These are phyloP conservation scores for Musa balbisiana DNA, from an alignment of 202 grass and related monocot species.

Conservation along the genomic window DNA sequence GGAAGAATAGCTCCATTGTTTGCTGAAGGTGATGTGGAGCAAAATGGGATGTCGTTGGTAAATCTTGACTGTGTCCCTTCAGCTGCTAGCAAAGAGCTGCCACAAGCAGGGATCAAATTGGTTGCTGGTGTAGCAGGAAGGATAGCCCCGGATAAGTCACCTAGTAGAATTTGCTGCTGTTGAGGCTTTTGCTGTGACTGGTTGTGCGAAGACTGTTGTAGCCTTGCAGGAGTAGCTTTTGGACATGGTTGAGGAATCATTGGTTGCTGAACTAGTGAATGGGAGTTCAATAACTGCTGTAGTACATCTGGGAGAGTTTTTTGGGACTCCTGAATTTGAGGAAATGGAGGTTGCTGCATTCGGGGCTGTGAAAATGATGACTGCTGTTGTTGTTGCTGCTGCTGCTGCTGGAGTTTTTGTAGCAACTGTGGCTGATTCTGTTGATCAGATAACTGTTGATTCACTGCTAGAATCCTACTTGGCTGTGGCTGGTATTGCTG, in stretches of 20 bases:
- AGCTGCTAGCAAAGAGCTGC: conserved; percentile 32
- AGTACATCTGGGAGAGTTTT: conserved; percentile 44
- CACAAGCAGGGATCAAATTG: conserved; percentile 29
- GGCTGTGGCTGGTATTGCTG: conserved; percentile 35
- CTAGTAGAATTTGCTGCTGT: conserved; percentile 30
- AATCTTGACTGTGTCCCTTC: conserved; percentile 29
- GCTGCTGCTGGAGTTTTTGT: conserved; percentile 49
- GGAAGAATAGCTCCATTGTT: conserved; percentile 40
- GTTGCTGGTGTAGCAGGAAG: conserved; percentile 32
- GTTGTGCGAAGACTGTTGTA: conserved; percentile 27
- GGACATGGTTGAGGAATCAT: conserved; percentile 24
- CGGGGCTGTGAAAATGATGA: background rate
- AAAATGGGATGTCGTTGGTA: conserved; percentile 38
- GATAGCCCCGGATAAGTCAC: conserved; percentile 23
- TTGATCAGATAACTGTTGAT: conserved; percentile 40
- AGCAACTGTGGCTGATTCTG: conserved; percentile 61
- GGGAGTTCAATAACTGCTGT: conserved; percentile 41
- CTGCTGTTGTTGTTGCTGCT: background rate
- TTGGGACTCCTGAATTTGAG: conserved; percentile 39
- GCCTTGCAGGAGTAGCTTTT: conserved; percentile 24
- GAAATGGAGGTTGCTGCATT: background rate
- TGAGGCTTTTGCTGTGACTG: conserved; percentile 35
- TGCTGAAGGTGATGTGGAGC: conserved; percentile 47
- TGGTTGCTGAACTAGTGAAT: conserved; percentile 16
- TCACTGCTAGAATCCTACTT: conserved; percentile 30